Percentiles rank a stretch among this genome's conserved stretches.
phyloP scores from a whole-genome alignment of 192 early-diverging fungal genomes.

The Entomortierella parvispora region DNA sequence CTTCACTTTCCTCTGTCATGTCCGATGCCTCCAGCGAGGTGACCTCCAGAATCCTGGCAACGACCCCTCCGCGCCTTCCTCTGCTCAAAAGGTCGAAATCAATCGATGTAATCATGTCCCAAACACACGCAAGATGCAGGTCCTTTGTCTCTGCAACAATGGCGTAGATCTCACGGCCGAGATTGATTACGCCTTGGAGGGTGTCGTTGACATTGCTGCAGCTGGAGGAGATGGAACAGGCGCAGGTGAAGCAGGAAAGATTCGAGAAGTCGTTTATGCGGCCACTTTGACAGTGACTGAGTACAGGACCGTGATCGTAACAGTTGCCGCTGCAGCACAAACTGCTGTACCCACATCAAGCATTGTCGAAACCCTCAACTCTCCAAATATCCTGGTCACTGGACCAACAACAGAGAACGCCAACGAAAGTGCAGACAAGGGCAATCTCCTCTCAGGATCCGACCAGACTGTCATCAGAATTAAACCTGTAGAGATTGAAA shows the following conservation, averaged over 20 bases:
- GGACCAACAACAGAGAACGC: no score
- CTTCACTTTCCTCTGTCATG: conserved; percentile 38
- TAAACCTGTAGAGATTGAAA: no score
- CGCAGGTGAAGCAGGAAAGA: conserved; percentile 17
- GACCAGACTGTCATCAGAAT: no score
- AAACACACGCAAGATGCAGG: conserved; percentile 4
- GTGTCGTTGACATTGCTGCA: conserved; percentile 26
- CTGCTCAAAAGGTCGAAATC: conserved; percentile 14
- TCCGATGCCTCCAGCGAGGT: conserved; percentile 44
- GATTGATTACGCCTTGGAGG: conserved; percentile 27
- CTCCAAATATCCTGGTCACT: not conserved
- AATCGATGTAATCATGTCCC: conserved; percentile 31
- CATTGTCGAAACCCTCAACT: not conserved
- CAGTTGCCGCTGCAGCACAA: not conserved
- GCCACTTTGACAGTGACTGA: not conserved
- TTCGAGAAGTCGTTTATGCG: conserved; percentile 11
- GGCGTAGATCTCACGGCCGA: conserved; percentile 39
- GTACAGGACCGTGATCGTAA: conserved; percentile 6
- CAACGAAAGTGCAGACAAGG: no score
- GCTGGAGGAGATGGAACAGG: conserved; percentile 17
- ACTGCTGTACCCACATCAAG: not conserved
- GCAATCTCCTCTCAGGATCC: no score
- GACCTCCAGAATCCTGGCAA: conserved; percentile 22
- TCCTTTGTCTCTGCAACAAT: conserved; percentile 42
- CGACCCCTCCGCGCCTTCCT: not conserved